A percentile compares a stretch with the other conserved stretches of the same genome.
phyloP scores from a whole-genome alignment of 2,329 filamentous ascomycete genomes.

The Trichoderma sp. region DNA sequence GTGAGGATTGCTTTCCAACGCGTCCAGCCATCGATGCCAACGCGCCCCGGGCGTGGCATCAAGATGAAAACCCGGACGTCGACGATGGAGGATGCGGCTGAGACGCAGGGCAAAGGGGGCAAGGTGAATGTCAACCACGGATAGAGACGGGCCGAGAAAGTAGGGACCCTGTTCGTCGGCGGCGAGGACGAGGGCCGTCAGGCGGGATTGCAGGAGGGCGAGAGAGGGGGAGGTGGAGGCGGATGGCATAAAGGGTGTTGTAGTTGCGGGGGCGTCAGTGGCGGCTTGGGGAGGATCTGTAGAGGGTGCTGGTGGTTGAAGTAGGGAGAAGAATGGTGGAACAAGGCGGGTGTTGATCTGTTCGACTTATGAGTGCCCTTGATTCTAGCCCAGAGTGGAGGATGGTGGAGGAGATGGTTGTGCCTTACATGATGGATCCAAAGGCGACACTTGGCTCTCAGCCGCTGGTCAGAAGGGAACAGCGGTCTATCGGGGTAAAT shows the following conservation, averaged over 20 bases:
- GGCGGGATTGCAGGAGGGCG: constrained; percentile 65
- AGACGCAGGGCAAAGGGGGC: constrained; percentile 75
- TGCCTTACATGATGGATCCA: constrained; percentile 76
- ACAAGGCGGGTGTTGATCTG: constrained; percentile 77
- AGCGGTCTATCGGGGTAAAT: constrained; percentile 61
- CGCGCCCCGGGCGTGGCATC: constrained; percentile 63
- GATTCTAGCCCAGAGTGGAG: too few species aligned
- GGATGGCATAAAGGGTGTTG: neutral
- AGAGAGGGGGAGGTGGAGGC: constrained; percentile 38
- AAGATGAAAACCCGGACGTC: constrained; percentile 54
- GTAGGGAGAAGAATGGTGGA: constrained; percentile 72
- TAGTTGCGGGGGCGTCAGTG: constrained; percentile 52
- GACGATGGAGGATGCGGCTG: constrained; percentile 64
- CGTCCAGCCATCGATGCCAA: constrained; percentile 70
- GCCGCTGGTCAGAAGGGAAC: constrained; percentile 65
- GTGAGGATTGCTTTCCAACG: constrained; percentile 65
- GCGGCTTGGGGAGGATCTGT: constrained; percentile 53
- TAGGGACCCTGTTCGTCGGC: constrained; percentile 63
- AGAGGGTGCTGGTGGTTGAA: constrained; percentile 56
- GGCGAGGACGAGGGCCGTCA: constrained; percentile 55
- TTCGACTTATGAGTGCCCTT: neutral
- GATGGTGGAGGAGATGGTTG: neutral
- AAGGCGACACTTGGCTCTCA: constrained; percentile 72
- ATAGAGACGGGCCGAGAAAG: constrained; percentile 58
- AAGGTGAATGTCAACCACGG: constrained; percentile 72